Base-by-base conservation (phyloP, 2,329 filamentous ascomycete genomes). In the Penicillium sp. region DNA sequence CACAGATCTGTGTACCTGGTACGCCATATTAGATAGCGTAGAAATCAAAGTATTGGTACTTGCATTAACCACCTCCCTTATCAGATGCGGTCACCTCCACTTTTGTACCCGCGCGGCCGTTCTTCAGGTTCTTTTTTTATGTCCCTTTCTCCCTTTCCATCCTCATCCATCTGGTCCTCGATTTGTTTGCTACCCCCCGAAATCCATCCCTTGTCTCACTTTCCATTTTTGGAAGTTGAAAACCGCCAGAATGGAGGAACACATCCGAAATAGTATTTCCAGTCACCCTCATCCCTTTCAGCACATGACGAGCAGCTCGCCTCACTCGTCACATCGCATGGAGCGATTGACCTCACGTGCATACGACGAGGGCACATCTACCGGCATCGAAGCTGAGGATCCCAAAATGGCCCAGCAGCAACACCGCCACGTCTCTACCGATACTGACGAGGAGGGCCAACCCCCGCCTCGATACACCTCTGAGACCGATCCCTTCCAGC, bases 401-500 rank as follows among this genome's bases (percentile, higher is more conserved):
- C 46, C 50, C 43, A 40, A 48, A 32, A 45, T 52, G 33, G 39
- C 42, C 13, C 43, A 39, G 35, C 50, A 58, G 1, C 59, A 62
- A 24, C 63, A 66, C 28, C 60, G 53, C 18, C 40, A 33, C 28
- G 48, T 34, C 42, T 48, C 39, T 24, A 48, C 58, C 37, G 76
- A 78, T 51, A 48, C 58, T 36, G 76, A 78, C 51, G 67, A 76
- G 48, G 76, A 79, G 60, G 62, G 64, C n/a, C 65, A 67, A 37
- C 60, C 63, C 9, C 68, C 70, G 0, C 83, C 84, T 0, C 76
- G 75, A 7, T 80, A 84, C 60, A 80, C 76, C 18, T 67, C 70
- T 26, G 82, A 84, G 55, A 85, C 81, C 61, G 91, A 97, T 60
- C 91, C 91, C 0, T 93, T 89, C 69, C 81, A 84, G 46, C 82